A percentile compares a stretch with the other conserved stretches of the same genome.
phyloP scores from a whole-genome alignment of 768 basidiomycete species.

The Leccinum truebloodii region DNA sequence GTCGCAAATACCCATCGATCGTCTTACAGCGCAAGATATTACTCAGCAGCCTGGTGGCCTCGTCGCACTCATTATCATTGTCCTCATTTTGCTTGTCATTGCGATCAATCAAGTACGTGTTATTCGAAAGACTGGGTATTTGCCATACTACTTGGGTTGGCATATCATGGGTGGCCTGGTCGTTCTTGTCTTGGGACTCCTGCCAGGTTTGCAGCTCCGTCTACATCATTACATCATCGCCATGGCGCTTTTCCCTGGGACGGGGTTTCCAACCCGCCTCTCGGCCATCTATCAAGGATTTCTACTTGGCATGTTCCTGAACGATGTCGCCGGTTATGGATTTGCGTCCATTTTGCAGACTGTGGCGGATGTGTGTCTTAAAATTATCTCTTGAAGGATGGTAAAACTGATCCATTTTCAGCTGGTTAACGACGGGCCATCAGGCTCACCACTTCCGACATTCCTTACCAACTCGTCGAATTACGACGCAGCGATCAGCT shows the following conservation, averaged over 20 bases:
- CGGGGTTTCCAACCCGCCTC: conserved; percentile 78
- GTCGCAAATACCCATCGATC: conserved; percentile 72
- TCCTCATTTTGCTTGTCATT: conserved; percentile 58
- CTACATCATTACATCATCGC: conserved; percentile 84
- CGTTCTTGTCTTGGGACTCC: conserved; percentile 60
- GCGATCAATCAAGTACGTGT: conserved; percentile 78
- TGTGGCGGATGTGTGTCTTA: conserved; percentile 54
- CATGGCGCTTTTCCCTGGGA: conserved; percentile 72
- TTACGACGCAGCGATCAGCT: conserved; percentile 55
- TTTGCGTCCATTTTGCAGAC: conserved; percentile 82
- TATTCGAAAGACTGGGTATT: conserved; percentile 82
- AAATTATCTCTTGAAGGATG: neutral
- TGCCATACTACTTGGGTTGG: conserved; percentile 76
- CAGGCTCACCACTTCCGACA: conserved; percentile 66
- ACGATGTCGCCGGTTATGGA: conserved; percentile 78
- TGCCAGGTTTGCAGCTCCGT: conserved; percentile 70
- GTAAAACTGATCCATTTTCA: conserved; percentile 31
- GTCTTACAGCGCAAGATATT: conserved; percentile 72
- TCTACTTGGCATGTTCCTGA: conserved; percentile 78
- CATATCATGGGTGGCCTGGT: conserved; percentile 67
- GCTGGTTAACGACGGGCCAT: conserved; percentile 71
- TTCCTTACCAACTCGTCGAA: conserved; percentile 77
- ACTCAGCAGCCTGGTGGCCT: conserved; percentile 65
- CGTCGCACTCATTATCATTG: conserved; percentile 64
- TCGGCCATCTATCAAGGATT: conserved; percentile 83